phyloP scores from a whole-genome alignment of 768 basidiomycete genomes.

The Lactarius hatsudake region DNA sequence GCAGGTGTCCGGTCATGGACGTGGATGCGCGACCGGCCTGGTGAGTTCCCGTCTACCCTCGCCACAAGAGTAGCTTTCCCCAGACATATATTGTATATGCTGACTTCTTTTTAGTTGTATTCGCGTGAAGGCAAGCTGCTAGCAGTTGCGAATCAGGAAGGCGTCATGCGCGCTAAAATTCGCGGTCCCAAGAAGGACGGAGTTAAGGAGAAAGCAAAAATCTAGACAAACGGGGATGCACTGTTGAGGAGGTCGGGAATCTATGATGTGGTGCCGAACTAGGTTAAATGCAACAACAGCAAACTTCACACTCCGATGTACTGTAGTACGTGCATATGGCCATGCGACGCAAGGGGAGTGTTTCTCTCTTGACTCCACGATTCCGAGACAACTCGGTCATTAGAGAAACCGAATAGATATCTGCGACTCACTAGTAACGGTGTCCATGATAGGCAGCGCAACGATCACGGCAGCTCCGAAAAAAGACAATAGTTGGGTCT shows the following conservation, averaged over 20 bases:
- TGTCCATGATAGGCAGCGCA: neutral
- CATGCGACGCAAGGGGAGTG: neutral
- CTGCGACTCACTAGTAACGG: neutral
- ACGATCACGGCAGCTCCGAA: neutral
- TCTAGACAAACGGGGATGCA: neutral
- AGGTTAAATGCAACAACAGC: neutral
- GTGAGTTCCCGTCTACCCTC: neutral
- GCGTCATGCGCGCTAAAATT: conserved; percentile 19
- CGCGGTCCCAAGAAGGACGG: neutral
- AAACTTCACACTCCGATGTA: neutral
- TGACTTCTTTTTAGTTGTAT: conserved; percentile 10
- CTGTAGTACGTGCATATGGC: neutral
- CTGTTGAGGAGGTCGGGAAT: neutral
- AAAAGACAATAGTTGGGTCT: neutral
- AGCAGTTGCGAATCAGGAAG: conserved; percentile 21
- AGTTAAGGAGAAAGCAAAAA: neutral
- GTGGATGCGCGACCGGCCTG: conserved; percentile 15
- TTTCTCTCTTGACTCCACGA: neutral
- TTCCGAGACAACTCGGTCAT: neutral
- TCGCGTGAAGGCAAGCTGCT: conserved; percentile 11
- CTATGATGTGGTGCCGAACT: neutral
- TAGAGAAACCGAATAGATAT: neutral
- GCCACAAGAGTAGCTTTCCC: neutral
- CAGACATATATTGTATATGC: neutral
- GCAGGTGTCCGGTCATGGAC: conserved; percentile 5